A percentile compares a stretch with the other conserved stretches of the same genome.
These are phyloP conservation scores for Ustilago bromivora DNA, from an alignment of 1,284 basidiomycete species.

Conservation along the genomic window DNA sequence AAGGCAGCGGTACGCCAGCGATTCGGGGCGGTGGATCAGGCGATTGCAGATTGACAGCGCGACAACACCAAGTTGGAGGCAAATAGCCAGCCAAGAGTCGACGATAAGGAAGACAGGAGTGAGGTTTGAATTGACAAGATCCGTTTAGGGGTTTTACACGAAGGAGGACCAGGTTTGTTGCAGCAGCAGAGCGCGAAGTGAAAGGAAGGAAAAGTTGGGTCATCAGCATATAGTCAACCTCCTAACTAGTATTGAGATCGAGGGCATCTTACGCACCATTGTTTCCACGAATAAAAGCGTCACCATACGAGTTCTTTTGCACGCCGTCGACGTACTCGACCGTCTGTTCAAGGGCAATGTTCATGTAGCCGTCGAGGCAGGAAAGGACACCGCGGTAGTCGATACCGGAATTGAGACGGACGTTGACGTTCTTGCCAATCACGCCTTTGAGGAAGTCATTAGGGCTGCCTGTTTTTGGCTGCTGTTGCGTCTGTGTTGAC, in stretches of 20 bases:
- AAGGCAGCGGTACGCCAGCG: neutral
- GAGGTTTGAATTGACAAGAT: conserved; percentile 9
- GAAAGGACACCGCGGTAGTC: conserved; percentile 95
- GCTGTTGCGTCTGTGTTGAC: conserved; percentile 17
- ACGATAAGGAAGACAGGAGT: neutral
- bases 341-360: conserved; percentile 96
- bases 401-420: conserved; percentile 92
- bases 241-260: neutral
- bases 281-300: conserved; percentile 95
- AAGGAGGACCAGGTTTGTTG: conserved; percentile 3
- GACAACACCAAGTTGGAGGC: neutral
- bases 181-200: neutral
- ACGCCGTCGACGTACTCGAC: conserved; percentile 91
- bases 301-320: conserved; percentile 88
- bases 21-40: neutral
- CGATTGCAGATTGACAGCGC: neutral
- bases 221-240: conserved; percentile 15
- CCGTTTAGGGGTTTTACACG: conserved; percentile 1
- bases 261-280: conserved; percentile 78
- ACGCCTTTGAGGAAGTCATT: conserved; percentile 73
- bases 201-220: conserved; percentile 1
- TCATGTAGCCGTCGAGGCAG: conserved; percentile 93
- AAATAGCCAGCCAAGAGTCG: neutral
- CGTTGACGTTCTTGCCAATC: conserved; percentile 93
- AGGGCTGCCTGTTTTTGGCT: conserved; percentile 55